Evolutionary conservation across 2,329 filamentous ascomycete genomes (phyloP), one percentile per base, ranked within the genome.

Genomic region (Fusarium multiceps): DNA sequence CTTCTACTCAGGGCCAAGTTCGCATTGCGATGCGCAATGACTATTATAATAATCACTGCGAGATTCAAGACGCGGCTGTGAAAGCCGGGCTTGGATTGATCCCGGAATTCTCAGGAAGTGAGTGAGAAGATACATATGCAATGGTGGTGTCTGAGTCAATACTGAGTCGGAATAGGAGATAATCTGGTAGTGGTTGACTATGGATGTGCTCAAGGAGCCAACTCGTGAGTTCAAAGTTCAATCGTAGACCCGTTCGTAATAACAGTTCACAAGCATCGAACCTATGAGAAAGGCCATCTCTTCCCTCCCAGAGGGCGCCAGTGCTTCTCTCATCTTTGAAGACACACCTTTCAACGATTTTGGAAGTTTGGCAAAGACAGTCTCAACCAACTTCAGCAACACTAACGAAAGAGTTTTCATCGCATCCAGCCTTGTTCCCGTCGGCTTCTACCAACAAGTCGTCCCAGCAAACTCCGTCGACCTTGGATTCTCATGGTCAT

Each of bases 21-120:
- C 59, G 59, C 32, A 65, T 65, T 41, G 62, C 62, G 8, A 65
- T 65, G 59, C 59, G 59, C 0, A 34, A 63, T 4, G 53, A 65
- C 8, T 53, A 54, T 13, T 65, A 65, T 3, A 65, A 65, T 23
- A 34, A 65, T 9, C 34, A 62, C 16, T 63, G 47, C 3, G 62
- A 65, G 1, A 65, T 65, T 9, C 62, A 65, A 6, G 4, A 58
- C 12, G 59, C 47, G 1, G 59, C 51, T 1, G 30, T 65, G 23
- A 28, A 51, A 32, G 62, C 51, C 1, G 62, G 62, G 0, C 51
- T 65, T 9, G 27, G 48, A 0, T n/a, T 65, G 13, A 58, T 65
- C 3, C 62, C 59, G 1, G 32, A 8, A 0, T 58, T 58, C 2
- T 11, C 41, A 3, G 51, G 27, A 2, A 16, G 59, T 63, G 40